Evolutionary conservation across 129 eudicot species (phyloP), one percentile per base, ranked within the genome.

Genomic region (Lactuca saligna): DNA sequence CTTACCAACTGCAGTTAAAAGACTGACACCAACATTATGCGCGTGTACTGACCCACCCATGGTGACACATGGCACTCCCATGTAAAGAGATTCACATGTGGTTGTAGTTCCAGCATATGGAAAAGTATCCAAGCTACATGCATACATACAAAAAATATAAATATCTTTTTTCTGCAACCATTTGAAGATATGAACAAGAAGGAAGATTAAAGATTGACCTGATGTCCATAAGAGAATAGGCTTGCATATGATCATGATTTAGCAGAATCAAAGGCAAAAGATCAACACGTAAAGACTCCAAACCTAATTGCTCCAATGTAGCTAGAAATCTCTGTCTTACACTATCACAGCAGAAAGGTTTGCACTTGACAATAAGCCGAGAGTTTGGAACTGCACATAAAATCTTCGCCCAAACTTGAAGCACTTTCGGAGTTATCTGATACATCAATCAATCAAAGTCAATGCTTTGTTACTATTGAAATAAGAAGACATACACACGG

Each of bases 91-190:
- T 82, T 91, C 98, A 54, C 98, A 91, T 9, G 98, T 91, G 48
- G 98, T 91, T 53, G 98, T 91, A 60, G 98, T 91, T 65, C 98
- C 98, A 14, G 98, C 96, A 75, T 91, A 91, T 20, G 98, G 98
- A 72, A 91, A 91, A 63, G 98, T 91, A 71, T 91, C 98, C 94
- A 91, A 77, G 79, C 98, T 91, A 63, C 61, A 82, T 46, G 56
- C 33, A 38, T 49, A 65, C 17, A 71, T 4, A 42, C 0, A 42
- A 6, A 46, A n/a, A 46, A 46, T 0, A 12, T 11, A 46, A 46
- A 46, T n/a, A 11, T 46, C 3, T 11, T 12, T 4, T 46, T 11
- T 46, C 51, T 46, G 51, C 4, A 3, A 46, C 51, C 3, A 46
- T 42, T 3, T 11, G 29, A 46, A 12, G 7, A 35, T 16, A 35